phyloP scores from a whole-genome alignment of 2,329 filamentous ascomycete species.

The Aspergillus hiratsukae region DNA sequence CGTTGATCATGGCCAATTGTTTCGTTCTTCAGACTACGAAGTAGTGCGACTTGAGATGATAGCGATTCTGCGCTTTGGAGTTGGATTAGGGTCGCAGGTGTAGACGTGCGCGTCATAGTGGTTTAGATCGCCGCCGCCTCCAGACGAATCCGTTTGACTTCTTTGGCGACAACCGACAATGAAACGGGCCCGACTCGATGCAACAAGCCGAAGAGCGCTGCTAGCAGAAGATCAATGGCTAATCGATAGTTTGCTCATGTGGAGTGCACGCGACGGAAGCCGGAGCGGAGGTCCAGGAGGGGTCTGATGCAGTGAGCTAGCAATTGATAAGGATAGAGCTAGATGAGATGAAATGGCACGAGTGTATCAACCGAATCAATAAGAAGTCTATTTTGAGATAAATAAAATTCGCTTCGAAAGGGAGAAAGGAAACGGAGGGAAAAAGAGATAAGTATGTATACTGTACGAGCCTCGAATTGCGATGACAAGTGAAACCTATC shows the following conservation, averaged over 20 bases:
- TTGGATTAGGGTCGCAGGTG: conserved; percentile 53
- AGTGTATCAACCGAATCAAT: not conserved
- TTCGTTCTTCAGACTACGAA: conserved; percentile 79
- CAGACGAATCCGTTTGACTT: conserved; percentile 4
- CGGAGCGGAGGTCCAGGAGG: not conserved
- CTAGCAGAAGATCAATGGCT: not conserved
- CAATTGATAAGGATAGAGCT: not conserved
- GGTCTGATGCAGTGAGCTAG: not conserved
- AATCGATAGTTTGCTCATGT: not conserved
- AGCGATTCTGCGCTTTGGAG: conserved; percentile 50
- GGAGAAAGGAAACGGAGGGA: not conserved
- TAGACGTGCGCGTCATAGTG: conserved; percentile 53
- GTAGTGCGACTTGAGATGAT: conserved; percentile 47
- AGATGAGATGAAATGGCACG: not conserved
- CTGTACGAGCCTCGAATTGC: not conserved
- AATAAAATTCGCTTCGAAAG: not conserved
- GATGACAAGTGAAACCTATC: not conserved
- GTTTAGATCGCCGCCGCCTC: conserved; percentile 29
- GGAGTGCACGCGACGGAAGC: not conserved
- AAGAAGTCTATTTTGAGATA: not conserved
- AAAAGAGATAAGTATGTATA: not conserved
- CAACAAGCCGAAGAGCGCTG: not conserved
- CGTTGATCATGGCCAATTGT: conserved; percentile 81
- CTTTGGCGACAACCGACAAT: not conserved
- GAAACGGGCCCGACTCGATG: not conserved